These are phyloP conservation scores for Chenopodium album DNA, from an alignment of 148 eudicot genomes.

Conservation along the genomic window DNA sequence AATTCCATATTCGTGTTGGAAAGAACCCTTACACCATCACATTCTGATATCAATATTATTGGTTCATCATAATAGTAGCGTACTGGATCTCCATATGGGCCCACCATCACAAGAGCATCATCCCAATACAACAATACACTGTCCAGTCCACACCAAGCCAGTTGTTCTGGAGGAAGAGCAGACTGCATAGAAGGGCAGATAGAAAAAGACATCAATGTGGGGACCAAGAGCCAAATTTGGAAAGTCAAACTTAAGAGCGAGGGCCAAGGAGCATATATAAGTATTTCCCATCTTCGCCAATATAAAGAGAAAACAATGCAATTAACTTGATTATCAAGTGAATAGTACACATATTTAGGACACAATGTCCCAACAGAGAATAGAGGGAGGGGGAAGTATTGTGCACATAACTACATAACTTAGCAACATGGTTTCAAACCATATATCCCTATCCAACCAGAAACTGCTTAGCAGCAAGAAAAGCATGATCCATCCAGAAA, in stretches of 20 bases:
- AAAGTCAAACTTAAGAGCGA: background rate
- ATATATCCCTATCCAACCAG: background rate
- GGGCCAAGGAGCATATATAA: background rate
- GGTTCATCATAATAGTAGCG: conserved; percentile 86
- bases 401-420: background rate
- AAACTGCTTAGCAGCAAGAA: too few relatives aligned
- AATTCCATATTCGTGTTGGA: conserved; percentile 89
- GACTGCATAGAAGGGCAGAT: conserved; percentile 49
- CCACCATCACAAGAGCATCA: conserved; percentile 94
- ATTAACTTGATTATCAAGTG: background rate
- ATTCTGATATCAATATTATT: conserved; percentile 77
- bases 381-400: background rate
- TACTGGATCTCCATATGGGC: conserved; percentile 92
- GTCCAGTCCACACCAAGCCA: conserved; percentile 99
- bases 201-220: conserved; percentile 2
- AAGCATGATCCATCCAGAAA: too few relatives aligned
- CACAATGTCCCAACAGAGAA: background rate
- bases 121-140: conserved; percentile 94
- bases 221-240: background rate
- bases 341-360: background rate
- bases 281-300: background rate
- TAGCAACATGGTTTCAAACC: background rate
- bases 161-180: conserved; percentile 92
- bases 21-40: conserved; percentile 94
- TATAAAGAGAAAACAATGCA: background rate